These are phyloP conservation scores for Dactylonectria macrodidyma DNA, from an alignment of 2,329 filamentous ascomycete genomes.

Conservation along the genomic window DNA sequence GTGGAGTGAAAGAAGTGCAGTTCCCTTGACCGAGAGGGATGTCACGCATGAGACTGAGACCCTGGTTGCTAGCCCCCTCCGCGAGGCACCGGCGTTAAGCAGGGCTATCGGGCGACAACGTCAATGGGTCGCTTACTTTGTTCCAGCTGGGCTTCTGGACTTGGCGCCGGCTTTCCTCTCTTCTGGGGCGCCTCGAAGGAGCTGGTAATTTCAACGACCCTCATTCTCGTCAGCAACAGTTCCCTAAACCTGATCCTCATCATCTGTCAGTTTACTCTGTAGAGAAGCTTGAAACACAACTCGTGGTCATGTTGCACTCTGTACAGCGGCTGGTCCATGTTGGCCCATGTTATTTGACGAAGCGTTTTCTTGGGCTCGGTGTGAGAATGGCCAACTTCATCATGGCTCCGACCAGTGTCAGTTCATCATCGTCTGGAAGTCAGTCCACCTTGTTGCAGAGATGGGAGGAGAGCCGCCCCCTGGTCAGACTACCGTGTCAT, in stretches of 20 bases:
- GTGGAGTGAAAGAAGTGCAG: conserved; percentile 20
- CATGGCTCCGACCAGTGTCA: conserved; percentile 17
- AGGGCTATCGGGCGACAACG: conserved; percentile 26
- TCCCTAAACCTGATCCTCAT: conserved; percentile 4
- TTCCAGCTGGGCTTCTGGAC: conserved; percentile 18
- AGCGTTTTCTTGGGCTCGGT: not conserved
- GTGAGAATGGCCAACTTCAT: conserved; percentile 3
- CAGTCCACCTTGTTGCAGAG: conserved; percentile 24
- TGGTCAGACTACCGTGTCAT: conserved; percentile 6
- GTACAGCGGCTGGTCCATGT: not conserved
- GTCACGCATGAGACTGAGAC: conserved; percentile 33
- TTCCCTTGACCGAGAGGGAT: conserved; percentile 22
- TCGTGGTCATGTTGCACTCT: conserved; percentile 13
- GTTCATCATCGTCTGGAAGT: conserved; percentile 21
- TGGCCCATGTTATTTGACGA: conserved; percentile 7
- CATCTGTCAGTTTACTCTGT: not conserved
- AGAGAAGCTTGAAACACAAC: conserved; percentile 6
- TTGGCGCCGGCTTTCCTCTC: conserved; percentile 23
- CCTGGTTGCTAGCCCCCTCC: conserved; percentile 18
- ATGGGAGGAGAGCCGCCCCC: conserved; percentile 13
- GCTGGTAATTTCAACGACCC: conserved; percentile 24
- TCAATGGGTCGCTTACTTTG: conserved; percentile 29
- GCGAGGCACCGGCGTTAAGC: conserved; percentile 35
- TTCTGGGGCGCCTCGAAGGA: conserved; percentile 33
- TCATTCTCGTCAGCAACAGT: conserved; percentile 19